Percentiles rank a stretch among this genome's conserved stretches.
These are phyloP conservation scores for Hypoxylon fuscum DNA, from an alignment of 495 filamentous ascomycete genomes.

Conservation along the genomic window DNA sequence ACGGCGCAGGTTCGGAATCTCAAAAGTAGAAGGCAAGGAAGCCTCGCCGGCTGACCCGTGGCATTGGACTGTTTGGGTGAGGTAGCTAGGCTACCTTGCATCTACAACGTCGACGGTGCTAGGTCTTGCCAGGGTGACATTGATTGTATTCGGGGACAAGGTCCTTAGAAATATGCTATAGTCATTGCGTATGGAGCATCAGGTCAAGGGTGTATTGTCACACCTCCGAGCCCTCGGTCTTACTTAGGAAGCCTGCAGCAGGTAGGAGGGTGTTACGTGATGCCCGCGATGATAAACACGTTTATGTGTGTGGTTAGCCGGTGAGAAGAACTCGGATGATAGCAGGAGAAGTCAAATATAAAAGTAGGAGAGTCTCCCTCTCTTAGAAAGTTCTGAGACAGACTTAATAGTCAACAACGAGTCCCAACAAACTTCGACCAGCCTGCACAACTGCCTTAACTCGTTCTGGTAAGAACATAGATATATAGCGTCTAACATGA, in stretches of 20 bases:
- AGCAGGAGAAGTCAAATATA: slow-evolving; percentile 12
- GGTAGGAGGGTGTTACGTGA: background rate
- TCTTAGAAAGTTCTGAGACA: slow-evolving; percentile 2
- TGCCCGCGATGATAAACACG: slow-evolving; percentile 8
- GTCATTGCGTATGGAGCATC: background rate
- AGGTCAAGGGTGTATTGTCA: slow-evolving; percentile 1
- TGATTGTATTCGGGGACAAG: background rate
- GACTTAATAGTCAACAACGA: slow-evolving; percentile 1
- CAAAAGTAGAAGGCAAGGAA: slow-evolving; percentile 1
- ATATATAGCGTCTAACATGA: slow-evolving; percentile 19
- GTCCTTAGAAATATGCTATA: background rate
- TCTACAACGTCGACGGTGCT: background rate
- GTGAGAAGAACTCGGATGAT: background rate
- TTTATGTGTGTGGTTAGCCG: slow-evolving; percentile 10
- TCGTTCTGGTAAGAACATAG: background rate
- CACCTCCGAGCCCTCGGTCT: slow-evolving; percentile 10
- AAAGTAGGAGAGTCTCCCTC: slow-evolving; percentile 2
- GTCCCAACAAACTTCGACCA: slow-evolving; percentile 1
- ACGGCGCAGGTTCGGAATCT: slow-evolving; percentile 26
- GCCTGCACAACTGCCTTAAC: background rate
- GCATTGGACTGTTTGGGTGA: background rate
- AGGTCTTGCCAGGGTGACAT: background rate
- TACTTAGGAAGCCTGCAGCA: slow-evolving; percentile 12
- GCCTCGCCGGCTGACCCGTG: slow-evolving; percentile 23
- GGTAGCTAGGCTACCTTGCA: slow-evolving; percentile 2